A percentile compares a stretch with the other conserved stretches of the same genome.
Evolutionary conservation across 805 yeast genomes (phyloP).

Genomic region (Blastobotrys robertii): DNA sequence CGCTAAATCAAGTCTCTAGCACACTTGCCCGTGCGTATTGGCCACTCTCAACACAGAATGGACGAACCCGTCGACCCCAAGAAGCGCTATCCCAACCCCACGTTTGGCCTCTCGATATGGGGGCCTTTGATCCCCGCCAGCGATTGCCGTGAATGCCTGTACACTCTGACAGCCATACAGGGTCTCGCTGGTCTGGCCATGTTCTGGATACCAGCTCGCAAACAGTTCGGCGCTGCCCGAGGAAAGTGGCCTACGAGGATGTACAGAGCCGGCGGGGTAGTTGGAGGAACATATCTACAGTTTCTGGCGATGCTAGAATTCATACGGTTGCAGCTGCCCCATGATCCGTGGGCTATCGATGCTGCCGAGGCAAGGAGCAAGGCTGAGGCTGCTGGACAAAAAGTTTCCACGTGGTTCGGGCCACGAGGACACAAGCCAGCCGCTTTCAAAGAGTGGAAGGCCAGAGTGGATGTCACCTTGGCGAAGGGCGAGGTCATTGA

Average conservation of each 20-base stretch:
- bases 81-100: slow-evolving; percentile 33
- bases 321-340: slow-evolving; percentile 34
- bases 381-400: slow-evolving; percentile 40
- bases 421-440: slow-evolving; percentile 50
- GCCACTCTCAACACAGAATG: too few species aligned
- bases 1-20: too few species aligned
- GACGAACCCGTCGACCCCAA: slow-evolving; percentile 2
- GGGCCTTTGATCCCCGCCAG: slow-evolving; percentile 70
- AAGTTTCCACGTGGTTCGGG: slow-evolving; percentile 56
- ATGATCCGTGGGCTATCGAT: slow-evolving; percentile 68
- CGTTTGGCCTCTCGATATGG: slow-evolving; percentile 51
- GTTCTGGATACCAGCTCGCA: slow-evolving; percentile 16
- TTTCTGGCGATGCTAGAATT: slow-evolving; percentile 49
- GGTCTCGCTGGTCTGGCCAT: slow-evolving; percentile 21
- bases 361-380: slow-evolving; percentile 44
- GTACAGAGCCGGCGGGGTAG: slow-evolving; percentile 25
- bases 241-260: neutral
- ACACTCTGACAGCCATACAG: slow-evolving; percentile 44
- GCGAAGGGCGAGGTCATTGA: slow-evolving; percentile 13
- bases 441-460: slow-evolving; percentile 23
- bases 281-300: slow-evolving; percentile 39
- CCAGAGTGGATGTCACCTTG: slow-evolving; percentile 16
- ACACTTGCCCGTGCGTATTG: too few species aligned
- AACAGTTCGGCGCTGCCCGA: neutral
- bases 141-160: slow-evolving; percentile 48